Base-by-base conservation (phyloP, 2,329 filamentous ascomycete species). In the Xylariaceae sp. region DNA sequence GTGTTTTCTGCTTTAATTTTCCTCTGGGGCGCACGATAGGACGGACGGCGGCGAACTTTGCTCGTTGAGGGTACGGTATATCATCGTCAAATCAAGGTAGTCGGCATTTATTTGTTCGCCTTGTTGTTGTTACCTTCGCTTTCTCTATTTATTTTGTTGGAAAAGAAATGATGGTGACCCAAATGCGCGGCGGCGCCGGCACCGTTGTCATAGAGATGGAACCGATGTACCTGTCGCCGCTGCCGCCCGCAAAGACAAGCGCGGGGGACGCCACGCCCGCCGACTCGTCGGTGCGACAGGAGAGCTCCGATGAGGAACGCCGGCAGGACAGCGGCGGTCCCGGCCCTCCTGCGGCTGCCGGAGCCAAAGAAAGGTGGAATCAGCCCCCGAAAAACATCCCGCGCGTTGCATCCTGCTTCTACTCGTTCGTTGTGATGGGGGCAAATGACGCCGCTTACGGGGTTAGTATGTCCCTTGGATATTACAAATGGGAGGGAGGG, bases 371-470 rank as follows among this genome's bases (percentile, higher is more conserved):
- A 63, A 72, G 68, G 55, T 79, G 72, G 81, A 81, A 76, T 59
- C 68, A 72, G 58, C 75, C 80, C 43, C 73, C 68, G 12, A 67
- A 67, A 2, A 84, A 81, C 54, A 69, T 74, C 2, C 70, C 71
- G 57, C 75, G 77, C 9, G 70, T 81, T 1, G 68, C 72, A 1
- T 74, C 81, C 0, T 76, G 79, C 0, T 84, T 84, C 66, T 83
- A 75, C 71, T 77, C 75, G 6, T 80, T 86, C 55, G 62, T 81
- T 5, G 75, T 81, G 1, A 78, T 81, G 65, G 83, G 83, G 0
- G 75, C 78, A 9, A 83, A 82, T 51, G 80, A 83, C 67, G 75
- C 78, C 2, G 79, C 79, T 10, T 82, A 81, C 50, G 80, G 80
- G 57, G 79, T 80, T 66, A 71, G 77, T 70, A 47, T 42, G 32